phyloP scores from a whole-genome alignment of 116 monocot species.

The Phalaenopsis hybrid region DNA sequence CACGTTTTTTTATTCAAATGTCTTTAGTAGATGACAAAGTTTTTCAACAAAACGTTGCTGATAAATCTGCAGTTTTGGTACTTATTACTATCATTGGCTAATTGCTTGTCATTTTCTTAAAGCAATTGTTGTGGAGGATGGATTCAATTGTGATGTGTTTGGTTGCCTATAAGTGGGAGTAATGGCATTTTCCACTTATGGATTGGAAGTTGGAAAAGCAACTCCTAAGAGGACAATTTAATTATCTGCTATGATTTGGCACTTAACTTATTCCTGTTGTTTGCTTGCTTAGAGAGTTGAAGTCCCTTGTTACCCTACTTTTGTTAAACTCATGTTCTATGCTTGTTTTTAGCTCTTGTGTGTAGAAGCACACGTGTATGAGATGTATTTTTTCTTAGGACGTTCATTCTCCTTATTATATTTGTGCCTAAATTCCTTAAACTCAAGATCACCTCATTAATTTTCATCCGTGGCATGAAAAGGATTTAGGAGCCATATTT shows the following conservation, averaged over 20 bases:
- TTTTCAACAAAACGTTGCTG: conserved; percentile 21
- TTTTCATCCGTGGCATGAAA: background rate
- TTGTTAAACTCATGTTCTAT: background rate
- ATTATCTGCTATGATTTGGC: background rate
- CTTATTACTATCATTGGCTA: conserved; percentile 1
- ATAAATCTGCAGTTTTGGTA: conserved; percentile 41
- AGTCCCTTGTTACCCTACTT: background rate
- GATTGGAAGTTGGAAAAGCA: background rate
- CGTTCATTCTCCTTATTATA: background rate
- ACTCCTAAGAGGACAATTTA: background rate
- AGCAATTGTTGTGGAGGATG: background rate
- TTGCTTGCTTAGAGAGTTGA: background rate
- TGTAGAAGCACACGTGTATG: background rate
- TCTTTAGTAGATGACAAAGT: conserved; percentile 41
- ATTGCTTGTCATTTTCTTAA: background rate
- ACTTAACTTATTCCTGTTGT: background rate
- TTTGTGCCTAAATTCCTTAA: background rate
- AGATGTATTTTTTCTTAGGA: background rate
- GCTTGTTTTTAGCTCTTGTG: background rate
- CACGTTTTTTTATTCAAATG: conserved; percentile 26
- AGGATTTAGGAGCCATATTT: background rate
- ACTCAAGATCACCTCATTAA: background rate
- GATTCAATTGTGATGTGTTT: background rate
- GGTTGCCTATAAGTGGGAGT: background rate
- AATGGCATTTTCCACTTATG: conserved; percentile 2